Conservation (phyloP, 108 stramenopile genomes). For the Fragilaria crotonensis region DNA sequence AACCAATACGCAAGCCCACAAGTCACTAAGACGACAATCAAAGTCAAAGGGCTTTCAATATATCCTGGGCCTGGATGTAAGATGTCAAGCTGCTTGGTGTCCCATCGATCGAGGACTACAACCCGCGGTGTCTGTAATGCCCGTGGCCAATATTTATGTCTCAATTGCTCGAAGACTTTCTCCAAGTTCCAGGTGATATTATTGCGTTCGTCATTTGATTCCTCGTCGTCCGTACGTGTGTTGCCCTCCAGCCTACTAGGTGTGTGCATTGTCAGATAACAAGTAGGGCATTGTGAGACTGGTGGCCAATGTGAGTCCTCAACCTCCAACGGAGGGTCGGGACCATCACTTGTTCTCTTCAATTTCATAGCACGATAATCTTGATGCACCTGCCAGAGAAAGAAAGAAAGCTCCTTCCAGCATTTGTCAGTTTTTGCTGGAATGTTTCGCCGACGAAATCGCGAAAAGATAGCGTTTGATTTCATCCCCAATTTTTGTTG, state of each 20-base stretch:
- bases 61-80: too few species aligned
- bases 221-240: constrained; percentile 9
- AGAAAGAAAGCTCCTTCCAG: constrained; percentile 35
- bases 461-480: constrained; percentile 11
- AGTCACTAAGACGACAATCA: too few species aligned
- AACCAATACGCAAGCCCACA: too few species aligned
- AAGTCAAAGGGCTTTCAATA: too few species aligned
- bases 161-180: constrained; percentile 27
- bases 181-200: constrained; percentile 21
- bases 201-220: constrained; percentile 16
- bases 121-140: constrained; percentile 26
- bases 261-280: not conserved
- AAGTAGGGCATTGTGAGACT: constrained; percentile 17
- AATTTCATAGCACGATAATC: constrained; percentile 18
- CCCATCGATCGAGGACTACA: constrained; percentile 3
- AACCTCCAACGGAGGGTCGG: constrained; percentile 9
- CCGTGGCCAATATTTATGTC: constrained; percentile 26
- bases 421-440: constrained; percentile 9
- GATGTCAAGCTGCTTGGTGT: too few species aligned
- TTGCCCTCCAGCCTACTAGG: not conserved
- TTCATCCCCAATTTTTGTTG: not conserved
- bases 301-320: constrained; percentile 21
- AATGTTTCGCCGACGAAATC: constrained; percentile 18
- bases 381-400: constrained; percentile 39
- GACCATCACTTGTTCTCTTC: constrained; percentile 3